Evolutionary conservation across 345 rosid species (phyloP).

Genomic region (Rubroshorea leprosula): DNA sequence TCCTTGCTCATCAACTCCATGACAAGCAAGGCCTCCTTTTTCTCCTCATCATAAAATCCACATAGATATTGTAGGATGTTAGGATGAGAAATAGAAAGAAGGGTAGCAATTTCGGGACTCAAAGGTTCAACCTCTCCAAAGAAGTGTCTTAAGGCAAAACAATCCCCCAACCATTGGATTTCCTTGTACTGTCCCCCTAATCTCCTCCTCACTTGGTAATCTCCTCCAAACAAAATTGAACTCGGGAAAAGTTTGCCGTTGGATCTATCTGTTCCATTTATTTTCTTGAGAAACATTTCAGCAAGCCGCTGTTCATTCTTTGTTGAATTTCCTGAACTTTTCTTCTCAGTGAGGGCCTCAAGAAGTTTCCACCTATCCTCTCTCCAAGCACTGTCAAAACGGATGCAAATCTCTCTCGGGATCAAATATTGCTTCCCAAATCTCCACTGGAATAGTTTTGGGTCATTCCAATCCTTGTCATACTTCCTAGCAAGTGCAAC

Average conservation of each 20-base stretch:
- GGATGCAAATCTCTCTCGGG: conserved; percentile 39
- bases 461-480: conserved; percentile 68
- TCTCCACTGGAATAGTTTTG: conserved; percentile 65
- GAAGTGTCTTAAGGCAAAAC: conserved; percentile 59
- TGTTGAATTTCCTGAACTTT: conserved; percentile 30
- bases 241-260: conserved; percentile 54
- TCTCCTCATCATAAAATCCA: conserved; percentile 73
- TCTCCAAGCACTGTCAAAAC: conserved; percentile 55
- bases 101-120: conserved; percentile 44
- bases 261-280: conserved; percentile 33
- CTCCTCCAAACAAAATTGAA: conserved; percentile 56
- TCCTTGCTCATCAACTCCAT: conserved; percentile 86
- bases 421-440: conserved; percentile 80
- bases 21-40: conserved; percentile 62
- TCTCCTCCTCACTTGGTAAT: conserved; percentile 67
- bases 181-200: conserved; percentile 71
- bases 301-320: conserved; percentile 61
- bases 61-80: conserved; percentile 67
- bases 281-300: conserved; percentile 55
- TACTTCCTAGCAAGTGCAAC: conserved; percentile 57
- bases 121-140: conserved; percentile 50
- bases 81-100: conserved; percentile 78
- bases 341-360: conserved; percentile 59
- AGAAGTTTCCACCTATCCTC: conserved; percentile 76
- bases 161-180: conserved; percentile 86